Evolutionary conservation across 2,329 filamentous ascomycete genomes (phyloP).

Genomic region (Zalaria obscura): DNA sequence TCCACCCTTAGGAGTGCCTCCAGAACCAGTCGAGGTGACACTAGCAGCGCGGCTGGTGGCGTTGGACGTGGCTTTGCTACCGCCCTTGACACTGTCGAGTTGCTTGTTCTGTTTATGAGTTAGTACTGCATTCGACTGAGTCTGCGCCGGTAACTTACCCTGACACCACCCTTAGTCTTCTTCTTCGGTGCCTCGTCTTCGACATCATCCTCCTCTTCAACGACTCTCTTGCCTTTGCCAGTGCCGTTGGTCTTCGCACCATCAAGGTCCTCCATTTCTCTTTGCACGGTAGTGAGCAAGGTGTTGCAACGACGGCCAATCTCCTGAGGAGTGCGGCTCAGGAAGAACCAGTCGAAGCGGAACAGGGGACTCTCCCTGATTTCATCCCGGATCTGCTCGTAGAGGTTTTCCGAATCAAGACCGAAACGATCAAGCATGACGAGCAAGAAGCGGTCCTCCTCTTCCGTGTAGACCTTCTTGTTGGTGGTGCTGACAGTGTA

Average conservation of each 20-base stretch:
- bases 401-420: constrained; percentile 78
- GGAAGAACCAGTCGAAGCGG: constrained; percentile 98
- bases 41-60: constrained; percentile 76
- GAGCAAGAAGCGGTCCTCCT: constrained; percentile 89
- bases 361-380: constrained; percentile 90
- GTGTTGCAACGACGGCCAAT: constrained; percentile 88
- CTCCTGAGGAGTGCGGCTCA: constrained; percentile 85
- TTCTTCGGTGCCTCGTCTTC: constrained; percentile 84
- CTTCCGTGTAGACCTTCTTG: constrained; percentile 98
- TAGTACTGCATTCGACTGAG: neutral
- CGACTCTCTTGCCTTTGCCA: constrained; percentile 56
- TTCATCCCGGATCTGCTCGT: constrained; percentile 92
- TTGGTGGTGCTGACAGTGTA: constrained; percentile 98
- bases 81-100: constrained; percentile 70
- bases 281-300: constrained; percentile 81
- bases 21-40: constrained; percentile 60
- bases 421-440: constrained; percentile 88
- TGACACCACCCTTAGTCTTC: constrained; percentile 78
- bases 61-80: constrained; percentile 61
- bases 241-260: constrained; percentile 44
- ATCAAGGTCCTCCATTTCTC: constrained; percentile 63
- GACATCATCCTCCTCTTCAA: constrained; percentile 73
- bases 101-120: constrained; percentile 63
- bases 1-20: constrained; percentile 25
- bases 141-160: constrained; percentile 44